A percentile compares a stretch with the other conserved stretches of the same genome.
Evolutionary conservation across 2,329 filamentous ascomycete genomes (phyloP).

Genomic region (Xylaria sp.): DNA sequence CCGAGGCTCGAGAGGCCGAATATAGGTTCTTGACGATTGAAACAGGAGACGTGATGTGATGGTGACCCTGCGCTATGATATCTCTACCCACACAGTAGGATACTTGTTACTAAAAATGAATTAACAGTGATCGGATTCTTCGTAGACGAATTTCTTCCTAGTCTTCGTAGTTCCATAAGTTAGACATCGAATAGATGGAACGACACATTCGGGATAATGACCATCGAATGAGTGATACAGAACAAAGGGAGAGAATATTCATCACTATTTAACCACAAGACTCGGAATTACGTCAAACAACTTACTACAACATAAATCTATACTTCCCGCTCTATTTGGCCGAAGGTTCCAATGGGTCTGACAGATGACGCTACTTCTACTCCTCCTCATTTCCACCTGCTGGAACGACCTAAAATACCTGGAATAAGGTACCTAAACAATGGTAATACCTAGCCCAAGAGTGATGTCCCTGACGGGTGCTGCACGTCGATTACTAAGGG

Average conservation of each 20-base stretch:
- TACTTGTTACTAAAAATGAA: no score
- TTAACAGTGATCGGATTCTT: background rate
- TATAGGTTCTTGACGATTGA: slow-evolving; percentile 20
- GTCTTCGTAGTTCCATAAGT: background rate
- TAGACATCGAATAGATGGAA: background rate
- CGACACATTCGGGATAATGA: background rate
- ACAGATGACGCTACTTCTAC: background rate
- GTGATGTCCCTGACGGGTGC: slow-evolving; percentile 37
- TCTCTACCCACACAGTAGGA: background rate
- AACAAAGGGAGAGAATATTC: background rate
- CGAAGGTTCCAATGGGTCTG: background rate
- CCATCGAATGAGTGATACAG: background rate
- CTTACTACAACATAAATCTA: background rate
- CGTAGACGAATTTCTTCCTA: background rate
- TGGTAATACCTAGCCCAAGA: background rate
- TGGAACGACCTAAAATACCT: no score
- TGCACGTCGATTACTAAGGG: slow-evolving; percentile 52
- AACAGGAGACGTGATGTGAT: background rate
- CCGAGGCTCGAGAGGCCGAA: background rate
- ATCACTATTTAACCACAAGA: slow-evolving; percentile 1
- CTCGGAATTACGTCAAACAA: slow-evolving; percentile 10
- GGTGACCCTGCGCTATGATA: background rate
- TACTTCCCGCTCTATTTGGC: background rate
- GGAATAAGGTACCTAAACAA: no score
- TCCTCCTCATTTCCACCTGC: slow-evolving; percentile 5